Conservation (phyloP, 768 basidiomycete genomes). For the Boletus rubropictus region DNA sequence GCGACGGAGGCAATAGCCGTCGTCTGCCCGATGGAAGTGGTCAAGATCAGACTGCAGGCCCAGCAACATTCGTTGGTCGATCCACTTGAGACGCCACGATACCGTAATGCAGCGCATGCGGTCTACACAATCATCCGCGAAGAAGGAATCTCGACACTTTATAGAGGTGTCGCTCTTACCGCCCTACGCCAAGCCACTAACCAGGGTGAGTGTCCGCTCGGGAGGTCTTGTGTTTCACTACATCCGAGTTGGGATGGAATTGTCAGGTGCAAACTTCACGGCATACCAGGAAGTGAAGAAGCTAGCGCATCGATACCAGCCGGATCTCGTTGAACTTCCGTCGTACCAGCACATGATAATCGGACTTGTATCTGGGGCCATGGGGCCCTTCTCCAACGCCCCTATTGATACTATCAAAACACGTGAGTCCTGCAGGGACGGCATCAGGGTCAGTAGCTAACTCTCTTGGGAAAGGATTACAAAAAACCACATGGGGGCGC, state of each 20-base stretch:
- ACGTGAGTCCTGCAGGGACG: slow-evolving; percentile 42
- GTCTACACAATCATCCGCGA: slow-evolving; percentile 91
- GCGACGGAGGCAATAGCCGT: slow-evolving; percentile 92
- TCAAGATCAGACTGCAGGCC: slow-evolving; percentile 96
- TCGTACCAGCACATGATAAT: slow-evolving; percentile 95
- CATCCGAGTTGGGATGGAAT: not conserved
- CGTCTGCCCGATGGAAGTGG: slow-evolving; percentile 98
- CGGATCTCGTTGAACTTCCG: slow-evolving; percentile 72
- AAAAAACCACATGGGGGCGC: slow-evolving; percentile 70
- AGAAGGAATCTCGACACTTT: slow-evolving; percentile 79
- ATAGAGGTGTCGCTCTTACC: slow-evolving; percentile 90
- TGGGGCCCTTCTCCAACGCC: slow-evolving; percentile 98
- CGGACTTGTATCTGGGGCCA: slow-evolving; percentile 92
- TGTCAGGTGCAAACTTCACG: slow-evolving; percentile 88
- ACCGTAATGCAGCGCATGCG: slow-evolving; percentile 95
- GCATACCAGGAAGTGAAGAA: slow-evolving; percentile 97
- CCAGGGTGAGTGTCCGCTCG: slow-evolving; percentile 54
- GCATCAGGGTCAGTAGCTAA: not conserved
- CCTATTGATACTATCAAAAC: slow-evolving; percentile 96
- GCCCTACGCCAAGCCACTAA: slow-evolving; percentile 96
- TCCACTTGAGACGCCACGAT: slow-evolving; percentile 87
- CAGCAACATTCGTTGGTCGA: slow-evolving; percentile 97
- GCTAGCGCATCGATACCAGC: slow-evolving; percentile 70
- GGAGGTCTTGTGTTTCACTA: not conserved
- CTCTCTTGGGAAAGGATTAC: slow-evolving; percentile 51